phyloP scores from a whole-genome alignment of 2,329 filamentous ascomycete genomes.

The Colletotrichum eleusines region DNA sequence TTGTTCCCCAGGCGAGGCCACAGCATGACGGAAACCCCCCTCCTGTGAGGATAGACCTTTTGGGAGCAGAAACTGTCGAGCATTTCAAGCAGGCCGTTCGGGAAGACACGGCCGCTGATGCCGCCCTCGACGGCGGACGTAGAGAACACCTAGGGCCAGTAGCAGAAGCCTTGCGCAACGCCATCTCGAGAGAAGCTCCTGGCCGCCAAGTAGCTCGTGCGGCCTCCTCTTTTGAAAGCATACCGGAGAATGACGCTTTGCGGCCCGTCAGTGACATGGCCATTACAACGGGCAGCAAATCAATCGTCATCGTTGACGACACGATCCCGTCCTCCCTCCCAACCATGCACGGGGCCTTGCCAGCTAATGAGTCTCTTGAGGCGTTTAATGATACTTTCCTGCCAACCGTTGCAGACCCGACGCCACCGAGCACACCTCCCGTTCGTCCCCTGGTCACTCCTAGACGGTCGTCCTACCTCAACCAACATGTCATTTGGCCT shows the following conservation, averaged over 20 bases:
- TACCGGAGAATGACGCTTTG: conserved; percentile 48
- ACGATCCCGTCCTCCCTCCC: conserved; percentile 65
- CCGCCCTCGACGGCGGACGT: conserved; percentile 44
- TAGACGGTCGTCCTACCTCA: conserved; percentile 67
- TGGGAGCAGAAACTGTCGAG: conserved; percentile 82
- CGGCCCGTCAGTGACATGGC: conserved; percentile 65
- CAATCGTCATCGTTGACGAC: conserved; percentile 87
- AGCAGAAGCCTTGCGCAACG: conserved; percentile 28
- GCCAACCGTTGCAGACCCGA: conserved; percentile 63
- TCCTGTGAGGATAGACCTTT: conserved; percentile 80
- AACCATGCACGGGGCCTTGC: conserved; percentile 63
- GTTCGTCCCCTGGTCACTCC: conserved; percentile 59
- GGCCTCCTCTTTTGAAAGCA: conserved; percentile 56
- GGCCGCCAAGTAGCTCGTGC: conserved; percentile 60
- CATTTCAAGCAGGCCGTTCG: conserved; percentile 83
- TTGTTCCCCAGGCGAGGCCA: conserved; percentile 67
- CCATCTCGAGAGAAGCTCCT: conserved; percentile 46
- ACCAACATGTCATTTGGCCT: conserved; percentile 57
- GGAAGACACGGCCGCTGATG: conserved; percentile 67
- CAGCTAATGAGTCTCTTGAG: conserved; percentile 62
- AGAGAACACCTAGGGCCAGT: conserved; percentile 26
- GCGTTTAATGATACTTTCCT: conserved; percentile 66
- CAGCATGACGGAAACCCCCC: conserved; percentile 59
- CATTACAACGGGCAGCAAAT: conserved; percentile 86
- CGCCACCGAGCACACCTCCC: conserved; percentile 72